Evolutionary conservation across 768 basidiomycete species (phyloP), one percentile per base, ranked within the genome.

Genomic region (Cystofilobasidium capitatum): DNA sequence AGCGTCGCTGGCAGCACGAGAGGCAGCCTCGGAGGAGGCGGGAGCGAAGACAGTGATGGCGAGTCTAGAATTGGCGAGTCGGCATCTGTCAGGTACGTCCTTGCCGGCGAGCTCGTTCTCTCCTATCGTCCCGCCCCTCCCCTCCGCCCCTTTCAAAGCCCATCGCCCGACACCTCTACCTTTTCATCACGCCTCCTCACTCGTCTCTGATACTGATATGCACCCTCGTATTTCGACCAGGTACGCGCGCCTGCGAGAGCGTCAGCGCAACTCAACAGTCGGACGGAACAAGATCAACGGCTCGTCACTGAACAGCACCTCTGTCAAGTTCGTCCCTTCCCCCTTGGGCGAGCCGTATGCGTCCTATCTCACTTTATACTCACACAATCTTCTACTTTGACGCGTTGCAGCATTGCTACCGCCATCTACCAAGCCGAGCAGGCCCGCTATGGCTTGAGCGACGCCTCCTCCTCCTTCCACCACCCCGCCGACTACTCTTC

Each of bases 251-350:
- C 58, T 69, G 14, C 59, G 51, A 37, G 62, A 64, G 31, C 40
- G 58, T 3, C 63, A 69, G 35, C 62, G 57, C 24, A 69, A 64
- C 40, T 16, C 58, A 29, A 55, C 36, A 9, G 45, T 51, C 26
- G 66, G 66, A 1, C 49, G 42, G n/a, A 24, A 42, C 58, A 55
- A 45, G 26, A n/a, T 68, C 55, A 58, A 68, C 13, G 66, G 62
- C 20, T 36, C 60, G n/a, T 62, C 66, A 26, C 55, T 68, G 29
- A 35, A 68, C 66, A 63, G 58, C 66, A 68, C 66, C 2, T 68
- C 66, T 39, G 68, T 69, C 57, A 69, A 69, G 68, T 69, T 24
- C 8, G 66, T 54, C 39, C n/a, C 64, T 44, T 42, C 58, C 35
- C 54, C 17, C 14, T n/a, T 35, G 9, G 61, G 16, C 45, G 44